Evolutionary conservation across 1,284 basidiomycete genomes (phyloP), one percentile per base, ranked within the genome.

Genomic region (Melampsora larici-populina): DNA sequence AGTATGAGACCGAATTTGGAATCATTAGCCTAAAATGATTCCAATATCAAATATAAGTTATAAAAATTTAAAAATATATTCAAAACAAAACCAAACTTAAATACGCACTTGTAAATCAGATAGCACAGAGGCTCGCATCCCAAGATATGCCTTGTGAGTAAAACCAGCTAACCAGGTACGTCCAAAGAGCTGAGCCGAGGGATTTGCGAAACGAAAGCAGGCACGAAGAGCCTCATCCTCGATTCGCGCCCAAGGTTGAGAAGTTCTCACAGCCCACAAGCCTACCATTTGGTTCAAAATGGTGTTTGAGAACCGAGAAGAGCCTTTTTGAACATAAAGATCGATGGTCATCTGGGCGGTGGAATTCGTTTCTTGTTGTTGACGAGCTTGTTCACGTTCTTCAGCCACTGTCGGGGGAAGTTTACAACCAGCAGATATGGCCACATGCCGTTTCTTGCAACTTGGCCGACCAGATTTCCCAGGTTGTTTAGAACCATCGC

Each of bases 401-500:
- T 43, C 40, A 13, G 11, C 5, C 1, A 43, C 40, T 1, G 40
- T 43, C 7, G 40, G 40, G 51, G 69, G 69, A 1, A 70, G 26
- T 60, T 18, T 60, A 51, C 36, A 24, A 1, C 49, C 49, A 24
- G 51, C 51, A 40, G 55, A 7, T 7, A 70, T 70, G 24, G 69
- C 69, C 24, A 60, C 24, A 9, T 21, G 17, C 43, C 69, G 60
- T 51, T 70, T 60, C 4, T 51, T 36, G 51, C 51, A 70, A 15
- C 69, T 29, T 13, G 33, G 62, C 11, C 11, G 5, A 60, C 69
- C 69, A 70, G 55, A 36, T 33, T 40, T 24, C n/a, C 69, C 51
- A 40, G 51, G 51, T 60, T 70, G 69, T 51, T 60, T 70, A 21
- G 69, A 70, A n/a, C 69, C 51, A 46, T 70, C 69, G 1, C 51